Evolutionary conservation across 345 rosid genomes (phyloP).

Genomic region (Camelina neglecta): DNA sequence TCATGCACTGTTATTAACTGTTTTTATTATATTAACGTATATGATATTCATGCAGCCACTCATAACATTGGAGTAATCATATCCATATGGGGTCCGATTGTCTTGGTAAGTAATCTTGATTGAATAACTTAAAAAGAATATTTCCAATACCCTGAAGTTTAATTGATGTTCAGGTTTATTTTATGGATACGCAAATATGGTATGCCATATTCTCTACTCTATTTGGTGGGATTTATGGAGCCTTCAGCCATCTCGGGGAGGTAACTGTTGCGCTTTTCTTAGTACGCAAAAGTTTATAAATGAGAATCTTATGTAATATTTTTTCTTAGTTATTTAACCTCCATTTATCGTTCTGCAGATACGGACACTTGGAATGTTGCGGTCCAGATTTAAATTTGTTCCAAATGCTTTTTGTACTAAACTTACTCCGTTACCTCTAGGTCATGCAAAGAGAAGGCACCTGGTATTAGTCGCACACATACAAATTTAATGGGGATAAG

Average conservation of each 20-base stretch:
- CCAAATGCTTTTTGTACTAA: slow-evolving; percentile 66
- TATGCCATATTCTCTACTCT: slow-evolving; percentile 94
- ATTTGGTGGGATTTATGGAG: slow-evolving; percentile 95
- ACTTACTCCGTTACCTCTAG: slow-evolving; percentile 67
- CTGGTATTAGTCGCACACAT: slow-evolving; percentile 46
- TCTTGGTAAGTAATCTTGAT: slow-evolving; percentile 66
- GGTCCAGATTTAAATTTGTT: slow-evolving; percentile 80
- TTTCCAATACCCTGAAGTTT: slow-evolving; percentile 32
- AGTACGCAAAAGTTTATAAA: slow-evolving; percentile 9
- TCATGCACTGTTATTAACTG: slow-evolving; percentile 17
- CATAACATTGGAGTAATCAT: slow-evolving; percentile 83
- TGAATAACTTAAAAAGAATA: slow-evolving; percentile 23
- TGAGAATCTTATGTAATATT: slow-evolving; percentile 3
- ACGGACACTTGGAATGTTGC: slow-evolving; percentile 92
- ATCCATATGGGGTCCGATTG: slow-evolving; percentile 93
- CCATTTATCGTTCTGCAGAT: slow-evolving; percentile 54
- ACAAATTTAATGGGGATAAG: slow-evolving; percentile 15
- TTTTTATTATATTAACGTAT: slow-evolving; percentile 28
- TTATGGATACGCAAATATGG: slow-evolving; percentile 98
- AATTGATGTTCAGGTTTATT: slow-evolving; percentile 71
- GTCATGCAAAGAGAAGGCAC: slow-evolving; percentile 40
- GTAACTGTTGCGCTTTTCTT: slow-evolving; percentile 51
- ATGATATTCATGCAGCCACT: slow-evolving; percentile 57
- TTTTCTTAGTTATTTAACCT: neutral
- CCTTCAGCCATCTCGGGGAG: slow-evolving; percentile 98